Base-by-base conservation (phyloP, 768 basidiomycete species). In the Tylopilus intermedius region DNA sequence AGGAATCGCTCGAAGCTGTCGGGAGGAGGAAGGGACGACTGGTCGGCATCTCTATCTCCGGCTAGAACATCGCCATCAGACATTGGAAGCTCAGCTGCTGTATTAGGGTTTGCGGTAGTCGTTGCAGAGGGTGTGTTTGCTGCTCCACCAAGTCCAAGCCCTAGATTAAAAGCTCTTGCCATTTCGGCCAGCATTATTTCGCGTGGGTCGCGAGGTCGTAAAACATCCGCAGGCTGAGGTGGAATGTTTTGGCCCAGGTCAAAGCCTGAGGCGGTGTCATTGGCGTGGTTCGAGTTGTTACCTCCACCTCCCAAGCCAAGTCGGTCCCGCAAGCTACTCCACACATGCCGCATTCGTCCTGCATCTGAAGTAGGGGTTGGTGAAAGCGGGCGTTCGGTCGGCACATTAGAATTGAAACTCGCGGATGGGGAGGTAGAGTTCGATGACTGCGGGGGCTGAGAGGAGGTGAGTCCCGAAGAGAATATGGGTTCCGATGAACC, bases 1-100 rank as follows among this genome's bases (percentile, higher is more conserved):
- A 92, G 70, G 73, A 92, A 92, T 27, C 86, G 77, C 62, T 91
- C 89, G 60, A 92, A 92, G 61, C 82, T 84, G 53, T 83, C 84
- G 60, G 86, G 86, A 0, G 74, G 69, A 8, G 79, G 76, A 11
- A 67, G 55, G 0, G 64, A 47, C 5, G 59, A n/a, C 27, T 54
- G 50, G 51, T 58, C 59, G 33, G 45, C 45, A 2, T 63, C 54
- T 47, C 55, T 49, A 10, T 52, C 65, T 24, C 52, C 49, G 26
- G 51, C 24, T 11, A 9, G 29, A 29, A 9, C 47, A 45, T 51
- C 52, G 3, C 21, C 49, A 18, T 47, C 58, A 10, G 55, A 37
- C 6, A 39, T 24, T 14, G 53, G 5, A 13, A 45, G 56, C n/a
- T 60, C 64, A 9, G 47, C 15, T 40, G 47, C 13, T 40, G 48